Evolutionary conservation across 257 asterid species (phyloP), one percentile per base, ranked within the genome.

Genomic region (Nicotiana tomentosiformis): DNA sequence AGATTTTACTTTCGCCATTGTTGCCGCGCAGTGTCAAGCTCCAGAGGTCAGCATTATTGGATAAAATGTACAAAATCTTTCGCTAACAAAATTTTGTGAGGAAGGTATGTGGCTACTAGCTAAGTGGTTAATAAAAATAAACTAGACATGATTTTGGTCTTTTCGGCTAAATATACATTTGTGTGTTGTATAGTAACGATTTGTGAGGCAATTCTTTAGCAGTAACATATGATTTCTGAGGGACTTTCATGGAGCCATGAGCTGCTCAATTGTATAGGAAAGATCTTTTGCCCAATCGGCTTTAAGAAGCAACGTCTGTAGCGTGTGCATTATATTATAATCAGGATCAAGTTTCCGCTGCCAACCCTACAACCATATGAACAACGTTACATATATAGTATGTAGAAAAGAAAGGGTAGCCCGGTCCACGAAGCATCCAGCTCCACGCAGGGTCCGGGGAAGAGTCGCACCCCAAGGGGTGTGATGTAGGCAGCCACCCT

Each of bases 241-340:
- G 17, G 23, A 74, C 15, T 78, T 49, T 87, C 83, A 94, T 5
- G 98, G 97, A 76, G 98, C 98, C 97, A 94, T 93, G 51, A 91
- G 90, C 82, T 91, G 92, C 56, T 91, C 93, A 11, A 91, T 90
- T 32, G 95, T 91, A 86, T 91, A 90, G 56, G 95, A 84, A 23
- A 91, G 95, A 29, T 95, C 93, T 33, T 92, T 87, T 33, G 98
- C 96, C 96, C 95, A 95, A 85, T 95, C 97, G 12, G 94, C 90
- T 90, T 93, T 95, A 18, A 90, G 89, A 49, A 95, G 92, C 81
- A 95, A 86, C 0, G 96, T 90, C 85, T 90, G 95, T 23, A 95
- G 87, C 1, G 98, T 95, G 64, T 86, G 87, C 98, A 95, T 95
- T 64, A 93, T 87, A 23, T 93, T 91, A 16, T 92, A 95, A 80